Evolutionary conservation across 306 rosid species (phyloP), one percentile per base, ranked within the genome.

Genomic region (Spatholobus suberectus): DNA sequence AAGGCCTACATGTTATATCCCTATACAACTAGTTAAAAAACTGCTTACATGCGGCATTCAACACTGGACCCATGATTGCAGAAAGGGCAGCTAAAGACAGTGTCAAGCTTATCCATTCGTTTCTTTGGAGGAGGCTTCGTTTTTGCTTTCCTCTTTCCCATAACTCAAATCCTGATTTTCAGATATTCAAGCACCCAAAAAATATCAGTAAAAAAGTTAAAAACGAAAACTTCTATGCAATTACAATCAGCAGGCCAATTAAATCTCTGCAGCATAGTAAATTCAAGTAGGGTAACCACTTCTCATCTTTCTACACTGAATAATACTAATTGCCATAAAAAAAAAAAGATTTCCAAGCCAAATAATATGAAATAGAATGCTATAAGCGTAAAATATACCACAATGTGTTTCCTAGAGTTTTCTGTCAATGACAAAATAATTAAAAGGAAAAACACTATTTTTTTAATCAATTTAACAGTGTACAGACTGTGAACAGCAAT

Each of bases 71-170:
- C 98, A 58, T 95, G 99, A 80, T 92, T 91, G 85, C 99, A 95
- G 91, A 95, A 95, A 85, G 99, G 99, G 37, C 99, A 93, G 86
- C 98, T 92, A 83, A 95, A 95, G 26, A 93, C 98, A 27, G 98
- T 93, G 82, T 95, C 99, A 49, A 93, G 99, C 92, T 91, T 95
- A 85, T 90, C 98, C 92, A 87, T 92, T 61, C 99, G 90, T 87
- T 95, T 95, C 93, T 90, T 93, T 17, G 98, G 98, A 46, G 97
- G 90, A 2, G 99, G 93, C 90, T 95, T 95, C 46, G 99, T 85
- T 35, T 89, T 89, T 40, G 98, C 87, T 86, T 95, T 95, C 76
- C 99, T 87, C 88, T 95, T 95, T 35, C 99, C 99, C 99, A 93
- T 92, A 34, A 61, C 84, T 83, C 83, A 87, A 86, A 13, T 71